Conservation (phyloP, 169 alveolate genomes). For the Eimeria necatrix region DNA sequence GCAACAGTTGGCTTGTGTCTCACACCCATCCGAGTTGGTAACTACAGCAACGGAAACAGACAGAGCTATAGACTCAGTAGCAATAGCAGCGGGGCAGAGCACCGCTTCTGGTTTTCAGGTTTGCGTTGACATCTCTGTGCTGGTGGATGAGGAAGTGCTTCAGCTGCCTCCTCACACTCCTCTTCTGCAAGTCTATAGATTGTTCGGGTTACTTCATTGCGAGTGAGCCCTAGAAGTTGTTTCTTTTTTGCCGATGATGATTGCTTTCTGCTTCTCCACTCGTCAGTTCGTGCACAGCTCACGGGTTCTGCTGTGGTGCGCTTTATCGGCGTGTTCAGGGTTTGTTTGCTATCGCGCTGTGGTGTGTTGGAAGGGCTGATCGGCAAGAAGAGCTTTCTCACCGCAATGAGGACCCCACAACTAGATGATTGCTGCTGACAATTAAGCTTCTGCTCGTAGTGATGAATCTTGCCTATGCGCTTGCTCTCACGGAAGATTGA, state of each 20-base stretch:
- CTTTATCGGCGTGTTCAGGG: slow-evolving; percentile 28
- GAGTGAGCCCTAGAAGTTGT: not conserved
- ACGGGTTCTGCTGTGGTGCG: not conserved
- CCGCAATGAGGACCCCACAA: slow-evolving; percentile 64
- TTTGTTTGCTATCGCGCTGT: slow-evolving; percentile 71
- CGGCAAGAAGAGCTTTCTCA: slow-evolving; percentile 71
- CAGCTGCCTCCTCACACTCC: slow-evolving; percentile 81
- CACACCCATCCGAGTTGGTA: not conserved
- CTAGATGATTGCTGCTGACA: slow-evolving; percentile 49
- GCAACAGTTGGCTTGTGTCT: slow-evolving; percentile 51
- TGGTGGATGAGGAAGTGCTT: slow-evolving; percentile 76
- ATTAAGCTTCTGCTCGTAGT: too few relatives aligned
- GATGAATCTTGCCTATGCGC: too few relatives aligned
- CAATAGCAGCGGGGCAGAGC: slow-evolving; percentile 35
- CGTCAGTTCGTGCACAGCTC: not conserved
- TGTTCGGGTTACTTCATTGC: slow-evolving; percentile 68
- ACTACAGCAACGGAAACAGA: slow-evolving; percentile 34
- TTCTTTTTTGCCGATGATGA: not conserved
- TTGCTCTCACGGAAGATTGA: too few relatives aligned
- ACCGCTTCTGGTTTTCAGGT: slow-evolving; percentile 46
- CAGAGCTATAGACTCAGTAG: slow-evolving; percentile 3
- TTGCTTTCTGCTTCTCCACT: not conserved
- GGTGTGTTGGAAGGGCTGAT: slow-evolving; percentile 78
- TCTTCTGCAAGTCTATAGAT: slow-evolving; percentile 66
- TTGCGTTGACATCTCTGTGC: slow-evolving; percentile 63